Percentiles rank a stretch among this genome's conserved stretches.
Evolutionary conservation across 148 eudicot species (phyloP).

Genomic region (Chenopodium quinoa): DNA sequence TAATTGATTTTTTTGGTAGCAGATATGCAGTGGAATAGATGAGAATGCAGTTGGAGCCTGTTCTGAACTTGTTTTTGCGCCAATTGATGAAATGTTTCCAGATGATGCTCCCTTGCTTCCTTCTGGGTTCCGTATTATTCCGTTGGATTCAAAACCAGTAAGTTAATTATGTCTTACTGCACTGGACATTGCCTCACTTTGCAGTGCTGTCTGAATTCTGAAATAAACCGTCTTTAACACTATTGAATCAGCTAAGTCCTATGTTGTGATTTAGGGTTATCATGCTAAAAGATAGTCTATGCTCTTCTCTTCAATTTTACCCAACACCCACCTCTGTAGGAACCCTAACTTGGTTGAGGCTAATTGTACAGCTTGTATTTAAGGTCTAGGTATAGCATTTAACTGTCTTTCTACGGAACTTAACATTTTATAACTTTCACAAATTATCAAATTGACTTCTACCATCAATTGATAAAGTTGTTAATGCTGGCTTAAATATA

Average conservation of each 20-base stretch:
- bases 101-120: slow-evolving; percentile 89
- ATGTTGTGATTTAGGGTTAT: background rate
- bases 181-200: background rate
- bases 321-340: background rate
- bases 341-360: background rate
- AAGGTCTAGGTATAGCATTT: background rate
- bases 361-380: background rate
- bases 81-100: slow-evolving; percentile 90
- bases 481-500: background rate
- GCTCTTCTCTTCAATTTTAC: background rate
- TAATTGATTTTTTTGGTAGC: slow-evolving; percentile 15
- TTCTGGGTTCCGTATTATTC: slow-evolving; percentile 90
- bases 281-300: too few species aligned
- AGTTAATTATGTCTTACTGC: slow-evolving; percentile 27
- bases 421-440: background rate
- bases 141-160: slow-evolving; percentile 78
- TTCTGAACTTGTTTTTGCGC: slow-evolving; percentile 93
- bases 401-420: background rate
- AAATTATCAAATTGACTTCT: background rate
- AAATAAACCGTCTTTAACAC: background rate
- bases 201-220: background rate
- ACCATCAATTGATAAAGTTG: background rate
- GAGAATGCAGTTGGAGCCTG: slow-evolving; percentile 88
- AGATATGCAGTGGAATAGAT: slow-evolving; percentile 83
- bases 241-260: background rate